These are phyloP conservation scores for Penicillium coprophilum DNA, from an alignment of 495 filamentous ascomycete genomes.

Conservation along the genomic window DNA sequence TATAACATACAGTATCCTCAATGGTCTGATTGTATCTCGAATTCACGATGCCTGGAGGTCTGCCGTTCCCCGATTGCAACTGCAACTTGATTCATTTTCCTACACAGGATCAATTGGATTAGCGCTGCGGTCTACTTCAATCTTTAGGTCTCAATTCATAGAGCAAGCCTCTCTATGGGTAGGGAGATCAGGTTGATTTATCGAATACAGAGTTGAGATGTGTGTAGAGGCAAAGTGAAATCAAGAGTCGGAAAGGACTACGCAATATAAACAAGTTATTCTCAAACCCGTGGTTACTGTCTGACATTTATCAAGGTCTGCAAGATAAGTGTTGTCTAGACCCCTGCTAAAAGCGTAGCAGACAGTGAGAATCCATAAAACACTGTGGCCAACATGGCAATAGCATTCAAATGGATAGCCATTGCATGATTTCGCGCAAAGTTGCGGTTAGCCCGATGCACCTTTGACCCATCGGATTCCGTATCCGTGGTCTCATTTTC, in stretches of 20 bases:
- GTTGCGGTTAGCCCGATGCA: constrained; percentile 38
- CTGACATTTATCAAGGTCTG: neutral
- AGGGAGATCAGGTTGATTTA: neutral
- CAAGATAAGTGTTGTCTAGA: neutral
- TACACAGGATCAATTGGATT: too few relatives aligned
- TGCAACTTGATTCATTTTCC: too few relatives aligned
- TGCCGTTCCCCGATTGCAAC: too few relatives aligned
- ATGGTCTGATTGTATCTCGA: too few relatives aligned
- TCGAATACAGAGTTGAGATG: neutral
- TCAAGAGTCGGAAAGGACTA: neutral
- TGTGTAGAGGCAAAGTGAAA: neutral
- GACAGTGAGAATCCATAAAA: constrained; percentile 52
- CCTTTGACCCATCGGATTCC: constrained; percentile 26
- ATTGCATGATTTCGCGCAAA: constrained; percentile 55
- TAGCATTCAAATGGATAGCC: constrained; percentile 55
- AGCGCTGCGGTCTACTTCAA: too few relatives aligned
- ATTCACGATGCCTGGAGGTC: too few relatives aligned
- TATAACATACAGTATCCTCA: too few relatives aligned
- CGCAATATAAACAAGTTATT: neutral
- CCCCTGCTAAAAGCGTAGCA: constrained; percentile 14
- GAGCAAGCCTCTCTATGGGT: too few relatives aligned
- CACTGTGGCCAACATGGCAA: constrained; percentile 49
- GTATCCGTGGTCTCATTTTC: constrained; percentile 20
- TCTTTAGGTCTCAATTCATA: too few relatives aligned
- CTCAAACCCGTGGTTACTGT: neutral